A percentile compares a stretch with the other conserved stretches of the same genome.
Evolutionary conservation across 106 monocot species (phyloP).

Genomic region (Ottelia alismoides): DNA sequence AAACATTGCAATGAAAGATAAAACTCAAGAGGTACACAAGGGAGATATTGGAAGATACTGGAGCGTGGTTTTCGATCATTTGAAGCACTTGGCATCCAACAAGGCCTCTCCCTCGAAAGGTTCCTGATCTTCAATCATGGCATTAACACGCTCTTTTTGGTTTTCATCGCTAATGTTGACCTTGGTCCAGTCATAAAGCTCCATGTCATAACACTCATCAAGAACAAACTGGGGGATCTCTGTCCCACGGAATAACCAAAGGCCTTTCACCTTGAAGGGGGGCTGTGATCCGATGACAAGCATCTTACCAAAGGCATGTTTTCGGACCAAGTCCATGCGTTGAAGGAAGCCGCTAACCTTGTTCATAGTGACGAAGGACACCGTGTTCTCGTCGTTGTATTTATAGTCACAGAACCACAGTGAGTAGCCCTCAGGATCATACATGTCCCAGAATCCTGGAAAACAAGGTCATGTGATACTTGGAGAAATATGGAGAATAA

Average conservation of each 20-base stretch:
- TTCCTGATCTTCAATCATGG: slow-evolving; percentile 3
- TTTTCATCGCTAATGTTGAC: background rate
- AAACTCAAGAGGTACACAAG: no score
- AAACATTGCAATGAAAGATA: no score
- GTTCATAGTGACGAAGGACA: background rate
- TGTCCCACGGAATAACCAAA: background rate
- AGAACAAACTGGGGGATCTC: background rate
- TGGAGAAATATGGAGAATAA: no score
- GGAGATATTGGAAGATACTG: no score
- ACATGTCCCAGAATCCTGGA: slow-evolving; percentile 2
- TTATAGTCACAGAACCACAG: slow-evolving; percentile 1
- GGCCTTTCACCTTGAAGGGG: background rate
- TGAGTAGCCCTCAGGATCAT: background rate
- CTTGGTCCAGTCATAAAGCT: slow-evolving; percentile 1
- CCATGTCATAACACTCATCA: slow-evolving; percentile 2
- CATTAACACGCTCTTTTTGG: background rate
- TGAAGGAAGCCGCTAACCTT: background rate
- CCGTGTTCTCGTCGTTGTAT: slow-evolving; percentile 2
- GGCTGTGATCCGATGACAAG: background rate
- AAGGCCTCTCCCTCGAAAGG: slow-evolving; percentile 2
- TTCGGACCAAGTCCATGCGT: slow-evolving; percentile 1
- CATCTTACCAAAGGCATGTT: slow-evolving; percentile 2
- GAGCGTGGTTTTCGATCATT: no score
- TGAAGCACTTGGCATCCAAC: slow-evolving; percentile 1
- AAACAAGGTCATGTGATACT: no score